A percentile compares a stretch with the other conserved stretches of the same genome.
phyloP scores from a whole-genome alignment of 2,329 filamentous ascomycete genomes.

The Botrytis paeoniae region DNA sequence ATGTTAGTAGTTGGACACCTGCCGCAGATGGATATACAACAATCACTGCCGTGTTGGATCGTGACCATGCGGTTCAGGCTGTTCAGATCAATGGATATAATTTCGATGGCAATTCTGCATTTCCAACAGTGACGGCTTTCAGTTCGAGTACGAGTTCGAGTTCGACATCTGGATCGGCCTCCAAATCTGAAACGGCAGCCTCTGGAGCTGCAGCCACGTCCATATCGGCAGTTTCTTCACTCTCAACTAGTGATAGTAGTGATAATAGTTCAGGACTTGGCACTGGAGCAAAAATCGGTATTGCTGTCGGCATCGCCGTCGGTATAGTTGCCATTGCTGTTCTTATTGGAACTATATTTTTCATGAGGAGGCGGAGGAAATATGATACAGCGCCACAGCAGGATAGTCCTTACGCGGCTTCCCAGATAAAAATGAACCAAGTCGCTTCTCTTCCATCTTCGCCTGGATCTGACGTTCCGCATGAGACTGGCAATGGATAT shows the following conservation, averaged over 20 bases:
- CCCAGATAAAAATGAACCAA: not conserved
- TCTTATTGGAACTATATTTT: not conserved
- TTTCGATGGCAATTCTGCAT: constrained; percentile 10
- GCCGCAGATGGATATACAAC: not conserved
- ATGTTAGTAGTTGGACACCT: not conserved
- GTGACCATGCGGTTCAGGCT: not conserved
- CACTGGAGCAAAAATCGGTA: not conserved
- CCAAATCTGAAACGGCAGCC: not conserved
- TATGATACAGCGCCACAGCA: not conserved
- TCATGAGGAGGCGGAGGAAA: not conserved
- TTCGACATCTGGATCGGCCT: not conserved
- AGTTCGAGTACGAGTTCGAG: not conserved
- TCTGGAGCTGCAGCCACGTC: not conserved
- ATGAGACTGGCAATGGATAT: not conserved
- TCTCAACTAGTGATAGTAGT: not conserved
- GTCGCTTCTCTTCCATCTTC: not conserved
- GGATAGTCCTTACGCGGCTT: not conserved
- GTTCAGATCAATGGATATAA: constrained; percentile 18
- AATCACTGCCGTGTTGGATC: not conserved
- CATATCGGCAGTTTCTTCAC: not conserved
- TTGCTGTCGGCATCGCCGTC: not conserved
- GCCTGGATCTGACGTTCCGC: too few relatives aligned
- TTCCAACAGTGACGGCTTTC: constrained; percentile 3
- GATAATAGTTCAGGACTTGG: not conserved
- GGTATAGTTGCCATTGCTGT: not conserved